Conservation (phyloP, 805 yeast species). For the Wickerhamomyces hampshirensis region DNA sequence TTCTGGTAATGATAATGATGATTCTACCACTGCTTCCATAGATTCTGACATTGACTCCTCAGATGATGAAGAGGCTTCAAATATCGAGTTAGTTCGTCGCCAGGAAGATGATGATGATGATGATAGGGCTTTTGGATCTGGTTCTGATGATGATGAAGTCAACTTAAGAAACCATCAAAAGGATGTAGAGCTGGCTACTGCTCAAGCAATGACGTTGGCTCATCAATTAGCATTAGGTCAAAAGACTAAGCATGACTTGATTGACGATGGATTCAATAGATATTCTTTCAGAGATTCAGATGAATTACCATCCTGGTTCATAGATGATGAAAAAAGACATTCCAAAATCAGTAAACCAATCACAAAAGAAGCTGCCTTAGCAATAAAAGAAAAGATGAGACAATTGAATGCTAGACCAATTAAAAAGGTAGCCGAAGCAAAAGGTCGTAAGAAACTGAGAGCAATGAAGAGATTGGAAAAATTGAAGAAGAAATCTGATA, state of each 20-base stretch:
- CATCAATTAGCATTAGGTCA: conserved; percentile 93
- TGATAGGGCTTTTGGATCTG: conserved; percentile 32
- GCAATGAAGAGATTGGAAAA: conserved; percentile 83
- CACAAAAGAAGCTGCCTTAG: conserved; percentile 88
- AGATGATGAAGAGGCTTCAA: conserved; percentile 24
- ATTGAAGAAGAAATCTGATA: conserved; percentile 86
- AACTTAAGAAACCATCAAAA: conserved; percentile 47
- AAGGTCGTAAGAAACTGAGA: conserved; percentile 93
- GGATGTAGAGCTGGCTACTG: conserved; percentile 81
- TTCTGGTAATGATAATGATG: conserved; percentile 7
- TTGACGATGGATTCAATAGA: conserved; percentile 91
- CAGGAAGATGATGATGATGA: conserved; percentile 31
- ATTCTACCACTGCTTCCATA: conserved; percentile 22
- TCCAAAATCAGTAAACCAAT: conserved; percentile 85
- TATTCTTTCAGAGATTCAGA: conserved; percentile 89
- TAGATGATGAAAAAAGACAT: conserved; percentile 87
- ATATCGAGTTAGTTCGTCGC: conserved; percentile 45
- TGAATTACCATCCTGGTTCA: conserved; percentile 93
- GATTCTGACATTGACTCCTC: conserved; percentile 18
- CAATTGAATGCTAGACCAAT: conserved; percentile 95
- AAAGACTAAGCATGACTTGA: conserved; percentile 72
- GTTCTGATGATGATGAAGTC: conserved; percentile 47
- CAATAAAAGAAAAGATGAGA: conserved; percentile 67
- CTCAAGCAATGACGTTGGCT: conserved; percentile 96
- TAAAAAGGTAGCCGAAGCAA: conserved; percentile 97